phyloP scores from a whole-genome alignment of 495 filamentous ascomycete genomes.

The Apiosordaria backusii region DNA sequence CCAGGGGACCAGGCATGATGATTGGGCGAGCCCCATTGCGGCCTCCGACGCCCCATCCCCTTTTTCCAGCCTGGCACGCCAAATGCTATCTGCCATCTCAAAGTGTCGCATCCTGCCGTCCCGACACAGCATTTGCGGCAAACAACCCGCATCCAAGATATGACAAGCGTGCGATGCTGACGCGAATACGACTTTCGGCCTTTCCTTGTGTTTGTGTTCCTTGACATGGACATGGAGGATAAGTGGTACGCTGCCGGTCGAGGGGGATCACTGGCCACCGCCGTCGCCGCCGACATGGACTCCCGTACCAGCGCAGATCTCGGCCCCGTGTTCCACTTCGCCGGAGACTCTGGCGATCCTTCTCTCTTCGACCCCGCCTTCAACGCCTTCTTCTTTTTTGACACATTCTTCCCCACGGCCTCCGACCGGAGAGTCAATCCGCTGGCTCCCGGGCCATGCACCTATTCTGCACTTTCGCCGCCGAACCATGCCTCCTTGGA shows the following conservation, averaged over 20 bases:
- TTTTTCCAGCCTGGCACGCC: not conserved
- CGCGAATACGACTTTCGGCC: slow-evolving; percentile 11
- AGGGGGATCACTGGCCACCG: too few relatives aligned
- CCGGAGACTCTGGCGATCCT: not conserved
- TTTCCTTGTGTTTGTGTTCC: slow-evolving; percentile 14
- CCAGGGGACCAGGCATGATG: not conserved
- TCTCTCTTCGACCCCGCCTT: not conserved
- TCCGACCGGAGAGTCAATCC: not conserved
- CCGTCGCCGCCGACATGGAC: not conserved
- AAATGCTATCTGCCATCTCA: not conserved
- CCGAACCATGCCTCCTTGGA: not conserved
- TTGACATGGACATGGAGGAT: not conserved
- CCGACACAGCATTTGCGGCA: slow-evolving; percentile 7
- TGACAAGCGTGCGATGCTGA: slow-evolving; percentile 10
- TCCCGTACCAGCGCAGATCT: not conserved
- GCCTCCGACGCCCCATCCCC: slow-evolving; percentile 6
- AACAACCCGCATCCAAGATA: slow-evolving; percentile 4
- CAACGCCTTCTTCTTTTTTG: not conserved
- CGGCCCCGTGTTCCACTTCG: not conserved
- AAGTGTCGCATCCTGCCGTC: slow-evolving; percentile 17
- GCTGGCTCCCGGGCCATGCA: not conserved
- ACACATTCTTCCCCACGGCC: not conserved
- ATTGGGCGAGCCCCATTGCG: slow-evolving; percentile 13
- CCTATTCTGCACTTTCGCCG: not conserved
- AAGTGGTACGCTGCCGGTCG: too few relatives aligned